Evolutionary conservation across 73 alveolate genomes (phyloP).

Genomic region (Symbiodinium pilosum): DNA sequence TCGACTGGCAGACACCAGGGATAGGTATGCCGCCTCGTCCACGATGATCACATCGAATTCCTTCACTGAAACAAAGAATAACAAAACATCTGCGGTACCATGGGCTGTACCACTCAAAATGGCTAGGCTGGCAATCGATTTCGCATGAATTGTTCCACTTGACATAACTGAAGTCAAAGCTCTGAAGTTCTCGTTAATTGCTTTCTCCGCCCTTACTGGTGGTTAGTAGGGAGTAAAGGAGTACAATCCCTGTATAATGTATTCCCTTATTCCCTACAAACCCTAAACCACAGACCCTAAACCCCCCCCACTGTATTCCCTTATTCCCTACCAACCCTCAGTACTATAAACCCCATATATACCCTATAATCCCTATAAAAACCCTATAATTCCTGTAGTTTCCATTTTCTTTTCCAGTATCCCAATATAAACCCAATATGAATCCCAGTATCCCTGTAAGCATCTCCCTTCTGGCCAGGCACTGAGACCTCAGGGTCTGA

Average conservation of each 20-base stretch:
- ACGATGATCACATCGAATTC: slow-evolving; percentile 98
- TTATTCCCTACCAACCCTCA: too few relatives aligned
- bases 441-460: neutral
- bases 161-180: too few relatives aligned
- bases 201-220: too few relatives aligned
- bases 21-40: too few relatives aligned
- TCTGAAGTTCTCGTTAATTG: too few relatives aligned
- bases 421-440: neutral
- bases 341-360: neutral
- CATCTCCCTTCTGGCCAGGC: neutral
- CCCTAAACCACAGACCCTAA: neutral
- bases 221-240: neutral
- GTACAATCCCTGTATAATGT: neutral
- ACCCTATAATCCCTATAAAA: neutral
- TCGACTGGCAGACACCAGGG: too few relatives aligned
- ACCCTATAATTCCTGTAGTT: neutral
- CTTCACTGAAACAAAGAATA: too few relatives aligned
- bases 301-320: neutral
- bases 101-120: too few relatives aligned
- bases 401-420: too few relatives aligned
- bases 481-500: slow-evolving; percentile 96
- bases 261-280: neutral
- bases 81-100: too few relatives aligned
- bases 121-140: too few relatives aligned
- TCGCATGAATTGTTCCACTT: too few relatives aligned